Conservation (phyloP, 352 stramenopile genomes). For the Pythium brachiatum region DNA sequence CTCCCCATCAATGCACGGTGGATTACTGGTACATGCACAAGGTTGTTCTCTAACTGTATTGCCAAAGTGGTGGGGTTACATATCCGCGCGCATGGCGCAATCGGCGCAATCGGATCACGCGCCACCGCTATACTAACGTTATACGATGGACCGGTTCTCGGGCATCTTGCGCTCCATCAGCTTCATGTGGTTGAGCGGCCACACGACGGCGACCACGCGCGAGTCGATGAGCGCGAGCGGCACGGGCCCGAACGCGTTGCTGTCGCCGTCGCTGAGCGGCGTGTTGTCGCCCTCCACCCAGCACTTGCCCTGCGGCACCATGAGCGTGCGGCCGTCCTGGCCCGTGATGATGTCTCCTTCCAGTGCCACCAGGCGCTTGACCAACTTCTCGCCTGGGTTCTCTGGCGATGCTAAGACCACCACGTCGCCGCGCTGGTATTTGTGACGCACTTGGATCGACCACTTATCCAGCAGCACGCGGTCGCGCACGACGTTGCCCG, state of each 20-base stretch:
- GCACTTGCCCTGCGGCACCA: constrained; percentile 75
- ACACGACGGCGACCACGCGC: constrained; percentile 74
- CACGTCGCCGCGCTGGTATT: constrained; percentile 67
- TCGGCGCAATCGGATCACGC: not conserved
- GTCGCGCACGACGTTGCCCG: constrained; percentile 60
- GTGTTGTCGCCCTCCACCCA: constrained; percentile 85
- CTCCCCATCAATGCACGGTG: no score
- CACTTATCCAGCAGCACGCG: constrained; percentile 86
- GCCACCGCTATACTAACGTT: constrained; percentile 5
- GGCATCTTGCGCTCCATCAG: constrained; percentile 53
- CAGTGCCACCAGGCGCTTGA: constrained; percentile 76
- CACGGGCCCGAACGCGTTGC: constrained; percentile 69
- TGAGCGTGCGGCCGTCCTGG: constrained; percentile 24
- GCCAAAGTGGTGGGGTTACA: not conserved
- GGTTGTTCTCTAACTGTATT: not conserved
- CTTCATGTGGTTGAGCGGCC: constrained; percentile 67
- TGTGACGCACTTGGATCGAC: constrained; percentile 70
- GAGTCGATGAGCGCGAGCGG: constrained; percentile 81
- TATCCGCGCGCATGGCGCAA: not conserved
- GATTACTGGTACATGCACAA: no score
- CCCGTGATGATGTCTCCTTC: constrained; percentile 74
- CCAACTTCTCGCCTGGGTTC: constrained; percentile 50
- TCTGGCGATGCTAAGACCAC: constrained; percentile 76
- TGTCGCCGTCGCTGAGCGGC: constrained; percentile 69
- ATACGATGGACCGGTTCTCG: constrained; percentile 55